Evolutionary conservation across 106 monocot genomes (phyloP).

Genomic region (Hemerocallis citrina): DNA sequence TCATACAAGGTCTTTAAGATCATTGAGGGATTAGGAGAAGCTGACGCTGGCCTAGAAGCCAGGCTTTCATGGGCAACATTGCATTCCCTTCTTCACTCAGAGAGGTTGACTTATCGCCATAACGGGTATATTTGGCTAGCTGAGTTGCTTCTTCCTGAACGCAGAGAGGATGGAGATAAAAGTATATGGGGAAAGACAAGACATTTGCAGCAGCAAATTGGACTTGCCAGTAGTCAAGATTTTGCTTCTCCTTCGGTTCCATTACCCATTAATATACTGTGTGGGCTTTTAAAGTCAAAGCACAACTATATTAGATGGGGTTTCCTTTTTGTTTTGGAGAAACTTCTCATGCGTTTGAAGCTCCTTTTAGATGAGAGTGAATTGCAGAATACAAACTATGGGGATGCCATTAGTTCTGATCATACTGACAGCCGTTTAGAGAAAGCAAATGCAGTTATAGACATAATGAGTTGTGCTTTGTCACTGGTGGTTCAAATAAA

Average conservation of each 20-base stretch:
- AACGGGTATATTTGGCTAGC: constrained; percentile 92
- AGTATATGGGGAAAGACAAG: constrained; percentile 59
- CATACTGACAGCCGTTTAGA: constrained; percentile 32
- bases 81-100: constrained; percentile 87
- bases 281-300: constrained; percentile 88
- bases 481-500: constrained; percentile 70
- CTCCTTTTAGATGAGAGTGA: constrained; percentile 81
- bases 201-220: constrained; percentile 64
- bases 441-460: constrained; percentile 79
- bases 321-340: constrained; percentile 91
- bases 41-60: constrained; percentile 32
- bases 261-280: constrained; percentile 59
- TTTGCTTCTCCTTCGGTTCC: constrained; percentile 43
- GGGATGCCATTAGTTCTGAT: constrained; percentile 13
- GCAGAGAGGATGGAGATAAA: constrained; percentile 35
- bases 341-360: constrained; percentile 88
- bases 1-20: constrained; percentile 35
- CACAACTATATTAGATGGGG: constrained; percentile 88
- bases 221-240: constrained; percentile 62
- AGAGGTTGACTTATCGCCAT: constrained; percentile 61
- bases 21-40: constrained; percentile 37
- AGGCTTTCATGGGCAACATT: constrained; percentile 82
- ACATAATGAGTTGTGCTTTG: constrained; percentile 77
- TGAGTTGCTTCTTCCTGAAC: constrained; percentile 80
- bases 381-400: constrained; percentile 18